phyloP scores from a whole-genome alignment of 2,329 filamentous ascomycete genomes.

The Ascochyta koolunga region DNA sequence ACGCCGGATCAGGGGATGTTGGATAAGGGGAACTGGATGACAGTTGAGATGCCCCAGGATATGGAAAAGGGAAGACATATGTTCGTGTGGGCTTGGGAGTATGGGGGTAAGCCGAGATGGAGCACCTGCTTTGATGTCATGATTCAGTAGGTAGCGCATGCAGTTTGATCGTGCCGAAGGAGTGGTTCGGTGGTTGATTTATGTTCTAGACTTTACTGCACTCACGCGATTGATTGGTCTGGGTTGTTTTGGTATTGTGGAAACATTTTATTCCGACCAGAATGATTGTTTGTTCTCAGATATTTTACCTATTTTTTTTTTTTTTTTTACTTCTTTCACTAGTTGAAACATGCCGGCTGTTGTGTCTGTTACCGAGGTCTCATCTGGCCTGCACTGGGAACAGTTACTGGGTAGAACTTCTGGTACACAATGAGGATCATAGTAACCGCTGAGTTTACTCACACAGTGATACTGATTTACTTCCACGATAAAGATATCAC shows the following conservation, averaged over 20 bases:
- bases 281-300: no score
- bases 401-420: constrained; percentile 23
- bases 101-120: constrained; percentile 23
- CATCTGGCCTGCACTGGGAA: constrained; percentile 50
- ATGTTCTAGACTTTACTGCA: no score
- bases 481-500: constrained; percentile 63
- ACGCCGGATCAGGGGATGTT: constrained; percentile 23
- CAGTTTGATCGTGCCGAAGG: no score
- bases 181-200: no score
- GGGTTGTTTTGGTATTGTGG: no score
- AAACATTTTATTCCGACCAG: no score
- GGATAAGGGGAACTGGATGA: constrained; percentile 39
- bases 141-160: constrained; percentile 15
- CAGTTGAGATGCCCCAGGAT: constrained; percentile 26
- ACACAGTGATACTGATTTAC: constrained; percentile 73
- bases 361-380: constrained; percentile 37
- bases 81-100: constrained; percentile 38
- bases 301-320: no score
- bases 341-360: constrained; percentile 34
- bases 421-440: background rate
- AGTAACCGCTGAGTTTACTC: constrained; percentile 63
- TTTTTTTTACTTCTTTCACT: no score
- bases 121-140: constrained; percentile 36
- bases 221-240: no score
- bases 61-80: constrained; percentile 36